Base-by-base conservation (phyloP, 805 yeast species). In the Peterozyma toletana region DNA sequence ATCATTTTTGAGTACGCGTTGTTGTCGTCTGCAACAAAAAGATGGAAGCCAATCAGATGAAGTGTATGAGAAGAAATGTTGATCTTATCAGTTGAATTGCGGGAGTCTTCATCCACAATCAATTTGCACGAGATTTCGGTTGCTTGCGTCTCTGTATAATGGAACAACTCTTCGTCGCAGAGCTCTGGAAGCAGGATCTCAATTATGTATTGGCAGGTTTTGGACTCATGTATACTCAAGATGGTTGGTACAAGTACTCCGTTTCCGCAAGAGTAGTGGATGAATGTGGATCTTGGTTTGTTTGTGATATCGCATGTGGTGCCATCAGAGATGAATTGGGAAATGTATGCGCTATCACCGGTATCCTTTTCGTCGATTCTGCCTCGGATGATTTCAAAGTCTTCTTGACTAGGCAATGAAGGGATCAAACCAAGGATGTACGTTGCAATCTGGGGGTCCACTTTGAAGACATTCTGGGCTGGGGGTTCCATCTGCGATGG, bases 281-380 rank as follows among this genome's bases (percentile, higher is more conserved):
- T 49, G 1, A 49, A 49, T 2, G 59, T 52, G 3, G 51, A 38
- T 38, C 69, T 46, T 17, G 55, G 58, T n/a, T 44, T 44, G 2
- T 56, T 56, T 2, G 67, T 64, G 30, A 62, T 40, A 44, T 64
- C 69, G 51, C 69, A 64, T 2, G 52, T 45, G 2, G 56, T 50
- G 5, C 69, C 69, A 37, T 55, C 54, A 5, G 50, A 47, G 2
- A 60, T 46, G 13, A 47, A 46, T 33, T 61, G 67, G 10, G 60
- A 48, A 5, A 62, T 49, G 41, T 50, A 58, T n/a, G 50, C 48
- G 3, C 56, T 46, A 1, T 64, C 64, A 34, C 57, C 59, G 2
- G 35, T 42, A 17, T 44, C 44, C 30, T 18, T n/a, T 5, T 34
- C 41, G 1, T 43, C 29, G 10, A 35, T 9, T 14, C 35, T 35